Base-by-base conservation (phyloP, 192 early-diverging fungal genomes). In the Rhizophagus prolifer region DNA sequence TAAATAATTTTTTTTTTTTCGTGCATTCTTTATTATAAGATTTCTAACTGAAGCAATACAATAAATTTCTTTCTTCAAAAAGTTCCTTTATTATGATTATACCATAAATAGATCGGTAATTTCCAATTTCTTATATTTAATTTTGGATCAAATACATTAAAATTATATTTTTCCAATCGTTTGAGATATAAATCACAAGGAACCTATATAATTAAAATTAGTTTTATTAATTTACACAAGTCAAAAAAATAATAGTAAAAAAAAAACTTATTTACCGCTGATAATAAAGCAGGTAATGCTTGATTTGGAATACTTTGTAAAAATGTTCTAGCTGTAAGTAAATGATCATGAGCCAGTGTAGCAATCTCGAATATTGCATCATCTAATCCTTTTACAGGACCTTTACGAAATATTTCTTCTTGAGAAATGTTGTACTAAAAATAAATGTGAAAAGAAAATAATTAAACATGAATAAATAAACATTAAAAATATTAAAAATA, bases 331-430 rank as follows among this genome's bases (percentile, higher is more conserved):
- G 86, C 92, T 44, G 86, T 94, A 63, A 88, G 83, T 67, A 91
- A 82, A 79, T 91, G 96, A 83, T 89, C 93, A 84, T 90, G 90
- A 67, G 91, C 96, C 58, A 85, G 82, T 6, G 94, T 94, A 0
- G 97, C 95, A 72, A 98, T 85, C 28, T 96, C 95, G 79, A 95
- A 92, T 9, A 96, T 88, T 2, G 90, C 92, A 71, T 95, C 94
- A 36, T 89, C 86, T 4, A 97, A 85, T 34, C 85, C 88, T 16
- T 84, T 71, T 60, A 86, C 66, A 75, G 86, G 54, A 81, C 92
- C 77, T 77, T 83, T 63, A 58, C 88, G 85, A 73, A 91, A 93
- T 31, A 97, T 77, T 14, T 88, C 87, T 72, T 96, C 93, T 67
- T 94, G 86, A 9, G 92, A 88, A 10, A 98, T 78, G 19, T 84